Evolutionary conservation across 192 early-diverging fungal genomes (phyloP).

Genomic region (Tieghemiomyces parasiticus): DNA sequence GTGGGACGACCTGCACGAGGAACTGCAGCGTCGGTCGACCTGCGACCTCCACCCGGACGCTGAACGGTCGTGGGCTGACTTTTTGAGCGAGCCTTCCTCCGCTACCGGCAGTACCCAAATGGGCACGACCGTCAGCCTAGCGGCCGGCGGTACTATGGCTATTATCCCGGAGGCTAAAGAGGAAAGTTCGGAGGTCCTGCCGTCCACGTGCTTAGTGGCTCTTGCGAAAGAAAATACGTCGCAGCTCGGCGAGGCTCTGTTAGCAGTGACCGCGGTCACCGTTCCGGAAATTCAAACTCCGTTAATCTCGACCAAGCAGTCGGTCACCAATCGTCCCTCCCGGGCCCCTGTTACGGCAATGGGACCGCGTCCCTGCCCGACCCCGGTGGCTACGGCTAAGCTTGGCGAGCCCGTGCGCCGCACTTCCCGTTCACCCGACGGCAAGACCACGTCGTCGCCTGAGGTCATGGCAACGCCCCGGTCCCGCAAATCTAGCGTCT

Average conservation of each 20-base stretch:
- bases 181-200: background rate
- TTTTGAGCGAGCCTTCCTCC: background rate
- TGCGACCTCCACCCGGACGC: background rate
- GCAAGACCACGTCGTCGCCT: too few relatives aligned
- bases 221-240: too few relatives aligned
- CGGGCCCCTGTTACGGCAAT: too few relatives aligned
- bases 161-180: too few relatives aligned
- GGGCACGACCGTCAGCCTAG: background rate
- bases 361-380: background rate
- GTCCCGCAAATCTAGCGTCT: background rate
- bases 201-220: background rate
- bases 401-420: background rate
- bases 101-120: background rate
- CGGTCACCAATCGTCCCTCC: background rate
- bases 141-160: background rate
- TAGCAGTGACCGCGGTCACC: too few relatives aligned
- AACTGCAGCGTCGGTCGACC: conserved; percentile 9
- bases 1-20: conserved; percentile 10
- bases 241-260: too few relatives aligned
- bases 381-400: background rate
- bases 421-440: background rate
- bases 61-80: background rate
- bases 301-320: too few relatives aligned
- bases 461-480: too few relatives aligned
- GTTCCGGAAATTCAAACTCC: too few relatives aligned